Percentiles rank a stretch among this genome's conserved stretches.
These are phyloP conservation scores for Flaveria floridana DNA, from an alignment of 140 eudicot genomes.

Conservation along the genomic window DNA sequence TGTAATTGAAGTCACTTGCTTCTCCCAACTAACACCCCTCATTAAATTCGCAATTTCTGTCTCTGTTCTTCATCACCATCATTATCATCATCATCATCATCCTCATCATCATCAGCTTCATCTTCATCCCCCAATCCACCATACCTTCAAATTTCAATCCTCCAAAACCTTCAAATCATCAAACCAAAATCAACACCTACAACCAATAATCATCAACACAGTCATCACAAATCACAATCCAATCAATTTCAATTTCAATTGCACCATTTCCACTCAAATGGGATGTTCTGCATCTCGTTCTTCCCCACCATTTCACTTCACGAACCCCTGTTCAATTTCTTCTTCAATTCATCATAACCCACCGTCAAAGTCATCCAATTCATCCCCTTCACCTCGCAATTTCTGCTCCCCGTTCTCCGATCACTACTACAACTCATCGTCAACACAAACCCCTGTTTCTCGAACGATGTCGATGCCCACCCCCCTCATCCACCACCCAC, in stretches of 20 bases:
- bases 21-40: conserved; percentile 40
- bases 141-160: conserved; percentile 2
- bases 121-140: conserved; percentile 22
- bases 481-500: conserved; percentile 83
- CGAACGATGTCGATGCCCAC: conserved; percentile 71
- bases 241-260: not conserved
- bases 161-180: not conserved
- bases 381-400: conserved; percentile 46
- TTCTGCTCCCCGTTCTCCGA: conserved; percentile 40
- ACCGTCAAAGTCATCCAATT: conserved; percentile 46
- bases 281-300: conserved; percentile 89
- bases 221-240: not conserved
- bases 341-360: conserved; percentile 6
- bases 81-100: conserved; percentile 5
- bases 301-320: conserved; percentile 33
- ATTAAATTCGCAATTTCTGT: conserved; percentile 21
- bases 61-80: conserved; percentile 1
- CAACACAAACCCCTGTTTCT: conserved; percentile 59
- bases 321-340: too few relatives aligned
- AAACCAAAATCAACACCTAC: not conserved
- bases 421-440: conserved; percentile 36
- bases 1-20: conserved; percentile 25
- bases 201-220: not conserved
- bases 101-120: not conserved
- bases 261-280: conserved; percentile 35